Percentiles rank a stretch among this genome's conserved stretches.
Conservation (phyloP, 495 filamentous ascomycete species). For the Bombardia bombarda region DNA sequence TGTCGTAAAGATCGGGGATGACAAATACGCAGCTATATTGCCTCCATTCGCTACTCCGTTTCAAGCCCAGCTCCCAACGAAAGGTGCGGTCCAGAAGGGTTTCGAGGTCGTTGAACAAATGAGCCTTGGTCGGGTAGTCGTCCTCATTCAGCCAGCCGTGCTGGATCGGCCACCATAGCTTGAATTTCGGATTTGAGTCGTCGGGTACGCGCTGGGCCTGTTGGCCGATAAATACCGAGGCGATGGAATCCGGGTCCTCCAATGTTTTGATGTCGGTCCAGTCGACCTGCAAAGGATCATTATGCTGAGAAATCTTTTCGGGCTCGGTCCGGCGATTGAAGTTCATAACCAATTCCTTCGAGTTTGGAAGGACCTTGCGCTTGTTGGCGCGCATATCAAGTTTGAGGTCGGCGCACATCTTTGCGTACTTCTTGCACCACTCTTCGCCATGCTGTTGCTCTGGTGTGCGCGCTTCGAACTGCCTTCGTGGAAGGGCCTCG, state of each 20-base stretch:
- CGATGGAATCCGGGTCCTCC: constrained; percentile 43
- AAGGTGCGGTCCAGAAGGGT: constrained; percentile 80
- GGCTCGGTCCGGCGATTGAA: constrained; percentile 76
- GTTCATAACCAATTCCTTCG: constrained; percentile 87
- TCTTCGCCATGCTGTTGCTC: constrained; percentile 86
- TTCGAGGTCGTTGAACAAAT: constrained; percentile 78
- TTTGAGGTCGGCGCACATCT: constrained; percentile 81
- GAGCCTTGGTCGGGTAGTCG: constrained; percentile 69
- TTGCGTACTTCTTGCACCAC: constrained; percentile 67
- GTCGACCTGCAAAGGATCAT: constrained; percentile 84
- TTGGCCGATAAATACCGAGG: constrained; percentile 71
- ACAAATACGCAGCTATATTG: constrained; percentile 92
- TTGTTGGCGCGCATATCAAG: constrained; percentile 86
- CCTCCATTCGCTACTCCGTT: constrained; percentile 68
- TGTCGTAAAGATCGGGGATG: constrained; percentile 94
- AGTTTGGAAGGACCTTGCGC: constrained; percentile 85
- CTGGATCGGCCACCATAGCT: constrained; percentile 83
- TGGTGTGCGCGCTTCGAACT: constrained; percentile 59
- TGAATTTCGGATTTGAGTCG: constrained; percentile 80
- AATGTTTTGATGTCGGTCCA: constrained; percentile 77
- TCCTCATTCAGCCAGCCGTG: constrained; percentile 83
- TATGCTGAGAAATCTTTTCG: constrained; percentile 85
- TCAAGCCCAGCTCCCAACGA: constrained; percentile 69
- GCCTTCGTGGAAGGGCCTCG: constrained; percentile 81
- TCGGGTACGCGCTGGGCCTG: constrained; percentile 81